Evolutionary conservation across 108 stramenopile genomes (phyloP).

Genomic region (Cyclotella atomus): DNA sequence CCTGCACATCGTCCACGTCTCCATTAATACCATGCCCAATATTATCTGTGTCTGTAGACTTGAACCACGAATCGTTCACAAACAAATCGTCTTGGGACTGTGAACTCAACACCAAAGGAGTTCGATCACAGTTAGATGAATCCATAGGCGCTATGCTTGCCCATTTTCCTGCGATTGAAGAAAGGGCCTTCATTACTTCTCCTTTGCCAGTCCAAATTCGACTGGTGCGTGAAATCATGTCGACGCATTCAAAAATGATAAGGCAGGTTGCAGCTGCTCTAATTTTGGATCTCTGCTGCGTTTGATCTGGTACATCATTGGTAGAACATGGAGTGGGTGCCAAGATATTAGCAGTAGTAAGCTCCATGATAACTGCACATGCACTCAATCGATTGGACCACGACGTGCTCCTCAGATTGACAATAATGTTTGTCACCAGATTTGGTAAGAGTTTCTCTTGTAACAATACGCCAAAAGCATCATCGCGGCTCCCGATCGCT

Average conservation of each 20-base stretch:
- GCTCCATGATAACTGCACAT: constrained; percentile 59
- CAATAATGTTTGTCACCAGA: constrained; percentile 54
- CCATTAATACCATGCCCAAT: constrained; percentile 19
- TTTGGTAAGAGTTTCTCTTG: constrained; percentile 72
- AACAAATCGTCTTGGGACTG: constrained; percentile 59
- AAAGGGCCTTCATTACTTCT: constrained; percentile 54
- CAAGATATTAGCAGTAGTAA: constrained; percentile 62
- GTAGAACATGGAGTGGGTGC: constrained; percentile 56
- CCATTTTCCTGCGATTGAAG: constrained; percentile 52
- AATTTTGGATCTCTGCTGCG: constrained; percentile 33
- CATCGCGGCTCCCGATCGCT: constrained; percentile 29
- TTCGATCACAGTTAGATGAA: constrained; percentile 12
- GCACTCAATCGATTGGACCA: constrained; percentile 73
- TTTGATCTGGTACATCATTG: constrained; percentile 1
- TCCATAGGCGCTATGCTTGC: constrained; percentile 12
- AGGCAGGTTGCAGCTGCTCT: constrained; percentile 54
- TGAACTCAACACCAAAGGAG: constrained; percentile 40
- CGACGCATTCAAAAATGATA: constrained; percentile 55
- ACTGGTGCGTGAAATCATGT: constrained; percentile 52
- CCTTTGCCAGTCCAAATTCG: constrained; percentile 80
- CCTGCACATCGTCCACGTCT: background rate
- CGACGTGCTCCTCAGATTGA: constrained; percentile 61
- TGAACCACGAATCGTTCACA: constrained; percentile 61
- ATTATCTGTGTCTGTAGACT: constrained; percentile 21
- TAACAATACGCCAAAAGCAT: constrained; percentile 52